Base-by-base conservation (phyloP, 2,329 filamentous ascomycete genomes). In the Hypoxylon sp. region DNA sequence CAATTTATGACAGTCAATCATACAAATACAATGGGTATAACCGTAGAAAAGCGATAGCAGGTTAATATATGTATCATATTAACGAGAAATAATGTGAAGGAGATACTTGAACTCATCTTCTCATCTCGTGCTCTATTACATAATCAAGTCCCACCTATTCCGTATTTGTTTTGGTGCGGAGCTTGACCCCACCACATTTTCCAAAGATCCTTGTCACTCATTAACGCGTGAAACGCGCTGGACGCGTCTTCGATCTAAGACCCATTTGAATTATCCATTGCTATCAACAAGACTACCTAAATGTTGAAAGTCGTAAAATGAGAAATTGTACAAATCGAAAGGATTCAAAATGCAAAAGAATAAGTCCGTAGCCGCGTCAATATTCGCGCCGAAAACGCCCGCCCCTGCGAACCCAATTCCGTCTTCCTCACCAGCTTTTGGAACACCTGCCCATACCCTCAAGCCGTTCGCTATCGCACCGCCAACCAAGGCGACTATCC, bases 381-480 rank as follows among this genome's bases (percentile, higher is more conserved):
- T 84, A 66, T 84, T 84, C 64, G 79, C 78, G 14, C 74, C 76
- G 52, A 80, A 78, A 67, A 79, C 79, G 17, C 73, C 77, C 19
- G 74, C 75, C 1, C 76, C 77, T 24, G 78, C 80, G 46, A 90
- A 92, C 55, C 86, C 87, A 46, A 90, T 96, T 67, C 93, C 93
- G 3, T 97, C 94, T 0, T 97, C 94, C 0, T 97, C 94, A 19
- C 94, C 94, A 8, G 94, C 92, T 44, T 98, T 98, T 81, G 94
- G 89, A 55, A 98, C 94, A 1, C 94, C 94, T 1, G 88, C 90
- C 47, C 92, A 96, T 78, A 92, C 94, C 48, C 87, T 96, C 57
- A 88, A 87, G 74, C 88, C 91, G 14, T 90, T 90, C 77, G 82
- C 82, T 35, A 80, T 86, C 69, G 82, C 85, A 26, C 81, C 83